phyloP scores from a whole-genome alignment of 176 grass and related monocot species.

The Alopecurus myosuroides region DNA sequence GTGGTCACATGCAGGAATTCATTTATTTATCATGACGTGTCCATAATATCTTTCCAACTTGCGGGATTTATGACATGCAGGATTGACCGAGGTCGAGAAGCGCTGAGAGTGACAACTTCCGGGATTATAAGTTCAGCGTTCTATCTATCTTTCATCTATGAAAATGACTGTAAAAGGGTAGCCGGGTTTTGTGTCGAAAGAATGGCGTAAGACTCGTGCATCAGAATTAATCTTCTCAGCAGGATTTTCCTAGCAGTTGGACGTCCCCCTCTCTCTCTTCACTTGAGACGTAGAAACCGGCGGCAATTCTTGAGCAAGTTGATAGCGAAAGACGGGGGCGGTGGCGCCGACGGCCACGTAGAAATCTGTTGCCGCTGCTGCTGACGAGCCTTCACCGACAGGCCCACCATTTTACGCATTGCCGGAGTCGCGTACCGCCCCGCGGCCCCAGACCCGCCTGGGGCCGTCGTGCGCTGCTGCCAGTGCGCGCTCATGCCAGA shows the following conservation, averaged over 20 bases:
- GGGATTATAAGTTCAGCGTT: too few relatives aligned
- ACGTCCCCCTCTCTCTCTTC: neutral
- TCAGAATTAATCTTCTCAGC: neutral
- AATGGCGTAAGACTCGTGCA: neutral
- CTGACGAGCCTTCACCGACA: neutral
- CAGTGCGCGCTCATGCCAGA: constrained; percentile 36
- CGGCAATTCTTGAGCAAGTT: neutral
- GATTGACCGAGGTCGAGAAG: too few relatives aligned
- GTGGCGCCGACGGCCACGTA: neutral
- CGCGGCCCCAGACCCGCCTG: too few relatives aligned
- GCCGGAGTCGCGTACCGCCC: neutral
- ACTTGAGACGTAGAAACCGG: neutral
- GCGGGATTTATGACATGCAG: too few relatives aligned
- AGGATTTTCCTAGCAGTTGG: neutral
- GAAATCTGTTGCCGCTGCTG: neutral
- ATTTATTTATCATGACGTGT: constrained; percentile 86
- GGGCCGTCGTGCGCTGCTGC: constrained; percentile 29
- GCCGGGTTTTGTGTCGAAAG: neutral
- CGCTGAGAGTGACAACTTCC: too few relatives aligned
- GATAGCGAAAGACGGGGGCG: neutral
- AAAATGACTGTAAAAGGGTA: neutral
- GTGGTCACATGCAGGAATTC: constrained; percentile 79
- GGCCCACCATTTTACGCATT: neutral
- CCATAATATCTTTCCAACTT: constrained; percentile 85
- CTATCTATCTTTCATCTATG: too few relatives aligned